Base-by-base conservation (phyloP, 768 basidiomycete genomes). In the Mycena olivaceomarginata region DNA sequence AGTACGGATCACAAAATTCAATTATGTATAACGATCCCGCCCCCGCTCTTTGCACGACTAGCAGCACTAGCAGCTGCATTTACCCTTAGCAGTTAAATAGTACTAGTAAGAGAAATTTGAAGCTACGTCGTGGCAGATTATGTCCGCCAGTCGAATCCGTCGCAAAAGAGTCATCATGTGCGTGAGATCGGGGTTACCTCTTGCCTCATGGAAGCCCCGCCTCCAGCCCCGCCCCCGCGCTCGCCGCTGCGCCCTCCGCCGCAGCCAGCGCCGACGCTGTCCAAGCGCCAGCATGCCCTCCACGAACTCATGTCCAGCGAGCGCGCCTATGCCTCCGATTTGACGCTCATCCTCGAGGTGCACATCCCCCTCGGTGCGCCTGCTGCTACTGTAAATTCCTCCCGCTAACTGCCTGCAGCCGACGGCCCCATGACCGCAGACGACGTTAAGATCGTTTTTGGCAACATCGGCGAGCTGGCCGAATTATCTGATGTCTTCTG, bases 241-340 rank as follows among this genome's bases (percentile, higher is more conserved):
- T 76, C 75, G 4, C 75, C 75, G 2, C 40, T 76, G 48, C 70
- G 75, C 5, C 75, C 75, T 25, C 75, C 70, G 8, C 75, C 75
- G 40, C 53, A 63, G 15, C 48, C 73, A 43, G 39, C 60, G 10
- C 6, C 63, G 18, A 22, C 63, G 25, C 87, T 92, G 81, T 90
- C 93, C 39, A 96, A 96, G 85, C 91, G 96, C 48, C 89, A 92
- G 31, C 94, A 97, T 83, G 95, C 95, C 11, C 86, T 97, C 25
- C 90, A 92, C 67, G 96, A 97, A 79, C 85, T 97, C 39, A 89
- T 97, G 60, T 92, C 93, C 13, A 95, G 94, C 25, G 96, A 97
- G 82, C 89, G 94, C 39, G 94, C 94, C 1, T 96, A 96, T 84
- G 93, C 96, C 15, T 93, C 92, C n/a, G 96, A 97, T 87, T 88